A percentile compares a stretch with the other conserved stretches of the same genome.
Evolutionary conservation across 225 moss, liverwort and hornwort genomes (phyloP).

Genomic region (Bryoerythrophyllum caledonicum): DNA sequence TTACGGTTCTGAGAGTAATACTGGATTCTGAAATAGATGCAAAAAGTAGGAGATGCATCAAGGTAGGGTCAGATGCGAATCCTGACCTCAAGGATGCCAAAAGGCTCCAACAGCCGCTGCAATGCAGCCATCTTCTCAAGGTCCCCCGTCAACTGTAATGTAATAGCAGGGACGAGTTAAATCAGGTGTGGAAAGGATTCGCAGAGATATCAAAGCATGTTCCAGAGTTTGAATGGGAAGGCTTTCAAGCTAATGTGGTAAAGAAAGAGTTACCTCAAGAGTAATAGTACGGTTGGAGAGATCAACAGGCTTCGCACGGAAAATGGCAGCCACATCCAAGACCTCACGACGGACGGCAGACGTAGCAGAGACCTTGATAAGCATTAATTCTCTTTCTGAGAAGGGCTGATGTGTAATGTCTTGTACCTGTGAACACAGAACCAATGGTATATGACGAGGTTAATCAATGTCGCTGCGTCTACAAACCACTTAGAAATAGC

Average conservation of each 20-base stretch:
- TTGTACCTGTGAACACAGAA: constrained; percentile 56
- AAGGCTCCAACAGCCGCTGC: constrained; percentile 70
- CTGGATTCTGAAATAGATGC: constrained; percentile 8
- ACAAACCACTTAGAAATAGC: neutral
- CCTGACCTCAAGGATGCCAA: constrained; percentile 74
- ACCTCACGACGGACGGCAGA: constrained; percentile 61
- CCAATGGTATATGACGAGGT: neutral
- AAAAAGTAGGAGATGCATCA: neutral
- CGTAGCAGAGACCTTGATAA: constrained; percentile 69
- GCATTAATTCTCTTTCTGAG: constrained; percentile 79
- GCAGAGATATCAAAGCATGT: neutral
- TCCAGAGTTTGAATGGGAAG: neutral
- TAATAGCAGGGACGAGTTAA: neutral
- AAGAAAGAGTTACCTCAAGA: constrained; percentile 61
- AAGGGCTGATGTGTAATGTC: constrained; percentile 77
- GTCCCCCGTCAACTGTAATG: constrained; percentile 60
- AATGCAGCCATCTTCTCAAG: constrained; percentile 84
- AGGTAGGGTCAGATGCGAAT: neutral
- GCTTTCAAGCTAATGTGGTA: neutral
- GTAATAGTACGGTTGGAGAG: constrained; percentile 78
- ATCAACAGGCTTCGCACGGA: constrained; percentile 86
- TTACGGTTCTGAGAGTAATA: neutral
- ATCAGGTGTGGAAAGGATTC: neutral
- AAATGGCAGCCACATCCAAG: constrained; percentile 77
- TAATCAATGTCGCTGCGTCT: neutral